phyloP scores from a whole-genome alignment of 2,329 filamentous ascomycete species.

The Arthrobotrys musiformis region DNA sequence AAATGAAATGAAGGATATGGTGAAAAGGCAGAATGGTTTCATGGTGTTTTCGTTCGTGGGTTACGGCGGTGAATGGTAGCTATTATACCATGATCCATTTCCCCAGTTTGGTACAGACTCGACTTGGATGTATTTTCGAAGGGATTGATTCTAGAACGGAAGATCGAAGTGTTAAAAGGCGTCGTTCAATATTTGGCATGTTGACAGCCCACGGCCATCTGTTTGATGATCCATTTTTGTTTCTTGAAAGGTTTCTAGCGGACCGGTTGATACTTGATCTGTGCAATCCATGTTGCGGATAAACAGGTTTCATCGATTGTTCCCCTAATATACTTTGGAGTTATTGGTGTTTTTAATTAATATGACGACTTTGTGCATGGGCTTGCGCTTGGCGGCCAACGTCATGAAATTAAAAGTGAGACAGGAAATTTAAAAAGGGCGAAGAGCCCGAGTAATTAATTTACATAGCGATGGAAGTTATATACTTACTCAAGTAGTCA shows the following conservation, averaged over 20 bases:
- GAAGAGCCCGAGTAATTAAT: too few species aligned
- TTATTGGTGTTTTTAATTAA: neutral
- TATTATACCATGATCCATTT: too few species aligned
- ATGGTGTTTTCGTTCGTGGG: neutral
- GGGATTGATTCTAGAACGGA: too few species aligned
- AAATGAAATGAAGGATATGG: constrained; percentile 51
- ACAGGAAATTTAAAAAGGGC: too few species aligned
- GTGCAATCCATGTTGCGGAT: constrained; percentile 47
- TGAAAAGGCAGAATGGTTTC: neutral
- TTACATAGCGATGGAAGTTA: too few species aligned
- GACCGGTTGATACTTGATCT: constrained; percentile 28
- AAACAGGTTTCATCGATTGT: constrained; percentile 44
- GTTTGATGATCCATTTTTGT: neutral
- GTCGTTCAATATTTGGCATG: too few species aligned
- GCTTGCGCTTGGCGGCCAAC: neutral
- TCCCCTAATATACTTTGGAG: constrained; percentile 21
- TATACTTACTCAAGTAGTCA: too few species aligned
- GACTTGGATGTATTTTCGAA: too few species aligned
- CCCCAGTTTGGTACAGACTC: too few species aligned
- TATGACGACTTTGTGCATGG: constrained; percentile 18
- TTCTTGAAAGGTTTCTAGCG: constrained; percentile 6
- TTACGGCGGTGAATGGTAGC: neutral
- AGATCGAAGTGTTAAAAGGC: too few species aligned
- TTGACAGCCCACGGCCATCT: too few species aligned
- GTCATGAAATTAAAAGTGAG: too few species aligned